Base-by-base conservation (phyloP, 495 filamentous ascomycete species). In the Aspergillus hancockii region DNA sequence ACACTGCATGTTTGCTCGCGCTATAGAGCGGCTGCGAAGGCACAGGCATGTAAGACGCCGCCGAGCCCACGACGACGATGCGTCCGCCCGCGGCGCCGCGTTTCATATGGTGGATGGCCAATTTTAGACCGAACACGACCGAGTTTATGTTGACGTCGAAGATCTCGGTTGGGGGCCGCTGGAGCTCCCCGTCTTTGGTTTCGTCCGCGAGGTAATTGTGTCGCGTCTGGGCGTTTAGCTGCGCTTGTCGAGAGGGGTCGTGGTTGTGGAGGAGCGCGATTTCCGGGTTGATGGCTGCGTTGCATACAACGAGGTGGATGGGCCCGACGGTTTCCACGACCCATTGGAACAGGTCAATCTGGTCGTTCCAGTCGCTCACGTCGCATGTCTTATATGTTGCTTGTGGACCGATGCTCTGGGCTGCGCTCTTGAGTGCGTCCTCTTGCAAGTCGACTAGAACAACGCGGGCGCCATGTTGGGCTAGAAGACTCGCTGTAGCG, bases 371-470 rank as follows among this genome's bases (percentile, higher is more conserved):
- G 46, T 67, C 36, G 31, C 62, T 64, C 8, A 67, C 59, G 36
- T 67, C 62, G 53, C 65, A 67, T 6, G 62, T 54, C 19, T 62
- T 52, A 30, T 62, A 67, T 43, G 60, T 61, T 1, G 60, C 40
- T 46, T 46, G 50, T 0, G 19, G 8, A 2, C 66, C 66, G 22
- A 68, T 63, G 14, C 25, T 23, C 2, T 47, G 46, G 34, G 62
- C 65, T 16, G 65, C 57, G 13, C 43, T 54, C 21, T 65, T 60
- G 41, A 68, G 52, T 13, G 63, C 67, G 0, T 62, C 58, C 21
- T 71, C 69, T 25, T 63, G 61, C 12, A 78, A 31, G 45, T 79
- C 75, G 4, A 68, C 75, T 43, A 79, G 57, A 3, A 72, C 69
- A 3, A 79, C 70, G 34, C 64, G 70, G 14, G 68, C 68, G 32